Conservation (phyloP, 164 flowering plant species). For the Aristolochia californica region DNA sequence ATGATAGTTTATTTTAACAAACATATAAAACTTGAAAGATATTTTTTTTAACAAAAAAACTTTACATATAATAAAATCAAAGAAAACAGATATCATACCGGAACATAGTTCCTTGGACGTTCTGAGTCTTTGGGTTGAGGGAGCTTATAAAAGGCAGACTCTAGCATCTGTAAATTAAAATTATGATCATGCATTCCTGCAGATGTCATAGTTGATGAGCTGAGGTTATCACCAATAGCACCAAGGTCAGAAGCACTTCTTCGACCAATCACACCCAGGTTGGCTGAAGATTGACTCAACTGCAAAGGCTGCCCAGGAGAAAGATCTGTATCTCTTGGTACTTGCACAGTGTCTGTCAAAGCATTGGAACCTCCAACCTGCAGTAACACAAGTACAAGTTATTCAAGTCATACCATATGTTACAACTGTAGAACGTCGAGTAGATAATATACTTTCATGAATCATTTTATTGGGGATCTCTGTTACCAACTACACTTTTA, state of each 20-base stretch:
- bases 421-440: too few relatives aligned
- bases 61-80: background rate
- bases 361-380: slow-evolving; percentile 59
- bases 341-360: slow-evolving; percentile 47
- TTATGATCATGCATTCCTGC: slow-evolving; percentile 67
- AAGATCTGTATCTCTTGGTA: slow-evolving; percentile 55
- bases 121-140: slow-evolving; percentile 97
- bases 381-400: slow-evolving; percentile 2
- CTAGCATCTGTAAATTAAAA: slow-evolving; percentile 80
- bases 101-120: slow-evolving; percentile 70
- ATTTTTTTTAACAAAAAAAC: background rate
- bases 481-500: too few relatives aligned
- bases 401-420: background rate
- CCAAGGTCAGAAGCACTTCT: slow-evolving; percentile 92
- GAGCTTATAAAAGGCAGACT: slow-evolving; percentile 72
- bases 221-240: slow-evolving; percentile 74
- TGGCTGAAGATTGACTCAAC: slow-evolving; percentile 50
- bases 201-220: slow-evolving; percentile 36
- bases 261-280: slow-evolving; percentile 90
- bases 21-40: background rate
- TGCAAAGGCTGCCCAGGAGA: slow-evolving; percentile 85
- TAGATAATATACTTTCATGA: too few relatives aligned
- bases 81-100: slow-evolving; percentile 37
- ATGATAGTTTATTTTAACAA: background rate
- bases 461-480: too few relatives aligned